A percentile compares a stretch with the other conserved stretches of the same genome.
Conservation (phyloP, 805 yeast species). For the Monosporozyma unispora region DNA sequence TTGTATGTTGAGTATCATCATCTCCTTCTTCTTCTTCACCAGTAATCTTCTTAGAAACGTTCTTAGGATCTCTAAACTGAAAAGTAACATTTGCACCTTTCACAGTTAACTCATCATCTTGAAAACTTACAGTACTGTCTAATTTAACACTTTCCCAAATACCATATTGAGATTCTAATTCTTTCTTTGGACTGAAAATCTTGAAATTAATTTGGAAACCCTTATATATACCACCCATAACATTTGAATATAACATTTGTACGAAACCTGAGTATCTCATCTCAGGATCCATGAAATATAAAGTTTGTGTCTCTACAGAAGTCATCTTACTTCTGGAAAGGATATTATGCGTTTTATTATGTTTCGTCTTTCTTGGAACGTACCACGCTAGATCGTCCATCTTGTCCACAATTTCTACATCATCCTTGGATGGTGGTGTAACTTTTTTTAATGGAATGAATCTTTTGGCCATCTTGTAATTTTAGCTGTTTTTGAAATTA, state of each 20-base stretch:
- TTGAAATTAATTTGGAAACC: conserved; percentile 47
- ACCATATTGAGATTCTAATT: conserved; percentile 24
- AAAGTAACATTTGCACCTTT: conserved; percentile 14
- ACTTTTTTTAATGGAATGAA: conserved; percentile 2
- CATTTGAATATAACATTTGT: conserved; percentile 43
- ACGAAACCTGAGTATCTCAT: conserved; percentile 40
- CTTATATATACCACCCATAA: conserved; percentile 42
- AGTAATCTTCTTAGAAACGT: conserved; percentile 1
- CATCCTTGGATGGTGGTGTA: conserved; percentile 1
- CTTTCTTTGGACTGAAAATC: conserved; percentile 24
- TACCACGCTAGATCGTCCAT: conserved; percentile 5
- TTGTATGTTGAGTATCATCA: neutral
- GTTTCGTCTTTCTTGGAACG: neutral
- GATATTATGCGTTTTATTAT: neutral
- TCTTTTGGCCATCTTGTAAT: neutral
- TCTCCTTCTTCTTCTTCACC: neutral
- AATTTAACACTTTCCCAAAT: conserved; percentile 44
- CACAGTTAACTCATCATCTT: conserved; percentile 13
- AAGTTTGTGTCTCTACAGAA: conserved; percentile 46
- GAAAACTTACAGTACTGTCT: conserved; percentile 12
- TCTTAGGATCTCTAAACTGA: conserved; percentile 9
- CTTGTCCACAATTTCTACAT: neutral
- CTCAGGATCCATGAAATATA: conserved; percentile 41
- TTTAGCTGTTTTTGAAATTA: too few relatives aligned
- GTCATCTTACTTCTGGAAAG: conserved; percentile 20